These are phyloP conservation scores for Chalaropsis thielavioides DNA, from an alignment of 2,329 filamentous ascomycete genomes.

Conservation along the genomic window DNA sequence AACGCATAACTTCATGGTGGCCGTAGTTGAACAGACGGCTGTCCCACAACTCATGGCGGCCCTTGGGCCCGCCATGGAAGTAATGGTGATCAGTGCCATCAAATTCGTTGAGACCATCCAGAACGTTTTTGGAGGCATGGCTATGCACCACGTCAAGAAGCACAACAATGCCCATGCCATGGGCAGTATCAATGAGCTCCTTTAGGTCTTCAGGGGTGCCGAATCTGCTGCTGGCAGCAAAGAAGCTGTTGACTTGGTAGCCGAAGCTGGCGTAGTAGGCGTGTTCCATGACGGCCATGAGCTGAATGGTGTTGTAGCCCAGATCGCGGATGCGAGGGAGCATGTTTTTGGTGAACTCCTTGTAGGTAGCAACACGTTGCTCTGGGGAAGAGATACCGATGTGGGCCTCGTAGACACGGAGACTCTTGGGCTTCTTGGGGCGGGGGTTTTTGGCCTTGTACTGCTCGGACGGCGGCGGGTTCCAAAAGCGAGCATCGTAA, in stretches of 20 bases:
- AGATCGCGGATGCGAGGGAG: conserved; percentile 78
- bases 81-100: conserved; percentile 91
- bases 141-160: conserved; percentile 94
- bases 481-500: conserved; percentile 96
- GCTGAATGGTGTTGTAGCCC: conserved; percentile 93
- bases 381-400: conserved; percentile 94
- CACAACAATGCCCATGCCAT: conserved; percentile 78
- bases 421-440: conserved; percentile 70
- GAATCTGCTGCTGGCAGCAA: conserved; percentile 90
- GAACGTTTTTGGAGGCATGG: conserved; percentile 92
- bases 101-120: conserved; percentile 90
- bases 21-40: conserved; percentile 96
- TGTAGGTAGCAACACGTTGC: conserved; percentile 78
- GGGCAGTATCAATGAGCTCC: conserved; percentile 89
- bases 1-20: conserved; percentile 84
- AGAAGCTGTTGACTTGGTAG: conserved; percentile 98
- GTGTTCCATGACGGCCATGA: conserved; percentile 99
- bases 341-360: conserved; percentile 89
- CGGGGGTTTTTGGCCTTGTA: conserved; percentile 75
- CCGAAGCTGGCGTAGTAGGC: conserved; percentile 99
- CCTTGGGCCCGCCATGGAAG: conserved; percentile 77
- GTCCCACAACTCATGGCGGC: conserved; percentile 87
- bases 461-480: conserved; percentile 59
- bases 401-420: conserved; percentile 96
- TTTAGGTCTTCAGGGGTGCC: conserved; percentile 89